Evolutionary conservation across 805 yeast species (phyloP), one percentile per base, ranked within the genome.

Genomic region (Pichia thaimueangensis): DNA sequence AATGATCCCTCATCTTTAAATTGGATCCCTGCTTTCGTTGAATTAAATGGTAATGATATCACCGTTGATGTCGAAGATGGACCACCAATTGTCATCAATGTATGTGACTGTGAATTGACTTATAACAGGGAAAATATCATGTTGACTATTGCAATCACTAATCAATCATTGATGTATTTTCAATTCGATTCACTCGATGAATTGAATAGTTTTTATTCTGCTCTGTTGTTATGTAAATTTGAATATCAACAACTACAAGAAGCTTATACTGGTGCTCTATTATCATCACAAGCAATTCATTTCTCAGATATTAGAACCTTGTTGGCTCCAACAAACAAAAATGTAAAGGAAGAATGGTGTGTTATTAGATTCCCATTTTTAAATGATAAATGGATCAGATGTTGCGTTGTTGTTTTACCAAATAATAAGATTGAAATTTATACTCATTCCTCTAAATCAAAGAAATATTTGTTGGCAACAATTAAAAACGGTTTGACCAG

Each of bases 211-310:
- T 58, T 63, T 40, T 62, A 74, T 16, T 62, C 78, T 1, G 73
- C 79, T 3, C 56, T 80, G 28, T 62, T 70, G 38, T 57, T 80
- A 36, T 61, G 81, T n/a, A 74, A 71, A 48, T 80, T 65, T 53
- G 87, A 80, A 58, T 71, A 65, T 50, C 67, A 69, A 16, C 70
- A 74, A 37, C 63, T 80, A 41, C 78, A 74, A 52, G 82, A 79
- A 58, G 71, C 79, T 17, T 80, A 73, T 54, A 79, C 86, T 0
- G 87, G 84, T 6, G 82, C 79, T 3, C 60, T 80, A 27, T 58
- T 80, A 27, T 74, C 82, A 8, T 60, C 75, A 8, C 78, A 75
- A 49, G 86, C 82, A 1, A 65, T 77, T 3, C 57, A 64, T 40
- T 65, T 80, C 42, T 67, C 74, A 3, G 87, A 80, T 55, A 68